Evolutionary conservation across 192 early-diverging fungal species (phyloP).

Genomic region (Coemansia sp.): DNA sequence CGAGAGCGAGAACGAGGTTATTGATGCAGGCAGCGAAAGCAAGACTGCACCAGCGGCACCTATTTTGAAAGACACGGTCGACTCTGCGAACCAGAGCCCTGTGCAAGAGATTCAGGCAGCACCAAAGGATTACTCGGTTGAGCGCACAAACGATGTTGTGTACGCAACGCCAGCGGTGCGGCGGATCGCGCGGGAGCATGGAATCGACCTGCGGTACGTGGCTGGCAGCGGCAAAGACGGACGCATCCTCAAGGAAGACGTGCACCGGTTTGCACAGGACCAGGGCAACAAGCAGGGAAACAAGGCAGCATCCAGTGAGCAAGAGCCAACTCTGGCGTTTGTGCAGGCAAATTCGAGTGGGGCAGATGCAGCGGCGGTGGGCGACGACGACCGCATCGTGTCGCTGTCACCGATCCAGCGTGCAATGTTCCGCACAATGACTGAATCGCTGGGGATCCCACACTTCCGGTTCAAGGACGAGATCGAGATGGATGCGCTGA

Average conservation of each 20-base stretch:
- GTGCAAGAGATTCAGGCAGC: background rate
- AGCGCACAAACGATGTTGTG: slow-evolving; percentile 38
- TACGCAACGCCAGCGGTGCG: slow-evolving; percentile 90
- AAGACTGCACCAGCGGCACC: background rate
- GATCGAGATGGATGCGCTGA: slow-evolving; percentile 70
- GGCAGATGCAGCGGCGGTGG: slow-evolving; percentile 18
- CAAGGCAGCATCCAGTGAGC: slow-evolving; percentile 5
- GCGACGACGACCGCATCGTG: slow-evolving; percentile 55
- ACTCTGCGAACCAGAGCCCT: background rate
- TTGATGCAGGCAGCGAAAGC: background rate
- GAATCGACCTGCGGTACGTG: slow-evolving; percentile 70
- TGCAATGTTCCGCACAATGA: slow-evolving; percentile 97
- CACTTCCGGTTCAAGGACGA: slow-evolving; percentile 96
- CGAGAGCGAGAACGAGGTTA: background rate
- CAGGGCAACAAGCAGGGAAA: background rate
- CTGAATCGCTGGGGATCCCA: slow-evolving; percentile 85
- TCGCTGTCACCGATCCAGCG: slow-evolving; percentile 87
- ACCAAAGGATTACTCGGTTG: slow-evolving; percentile 20
- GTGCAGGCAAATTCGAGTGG: slow-evolving; percentile 29
- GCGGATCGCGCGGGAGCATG: slow-evolving; percentile 74
- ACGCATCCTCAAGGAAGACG: slow-evolving; percentile 91
- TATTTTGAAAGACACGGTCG: too few relatives aligned
- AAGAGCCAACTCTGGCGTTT: slow-evolving; percentile 13
- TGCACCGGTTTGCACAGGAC: slow-evolving; percentile 50
- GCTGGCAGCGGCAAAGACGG: slow-evolving; percentile 80